These are phyloP conservation scores for Peniophora sp. DNA, from an alignment of 1,284 basidiomycete genomes.

Conservation along the genomic window DNA sequence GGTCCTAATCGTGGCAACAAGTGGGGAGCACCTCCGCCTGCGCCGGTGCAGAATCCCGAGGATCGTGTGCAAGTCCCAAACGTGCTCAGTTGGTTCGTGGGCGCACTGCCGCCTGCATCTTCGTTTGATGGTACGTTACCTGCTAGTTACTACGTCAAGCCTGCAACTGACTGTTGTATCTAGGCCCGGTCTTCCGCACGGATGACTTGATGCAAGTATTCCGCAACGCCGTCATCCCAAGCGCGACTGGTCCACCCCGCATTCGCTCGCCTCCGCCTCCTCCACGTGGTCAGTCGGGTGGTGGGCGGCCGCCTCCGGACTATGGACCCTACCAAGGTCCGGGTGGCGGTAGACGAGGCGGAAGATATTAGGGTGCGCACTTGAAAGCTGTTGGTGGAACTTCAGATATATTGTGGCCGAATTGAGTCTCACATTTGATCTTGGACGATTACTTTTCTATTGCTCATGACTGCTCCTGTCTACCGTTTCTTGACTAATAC, in stretches of 20 bases:
- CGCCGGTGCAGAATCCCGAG: conserved; percentile 39
- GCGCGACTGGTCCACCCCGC: conserved; percentile 26
- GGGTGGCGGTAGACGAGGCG: conserved; percentile 17
- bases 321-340: conserved; percentile 36
- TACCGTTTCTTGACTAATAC: background rate
- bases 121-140: conserved; percentile 73
- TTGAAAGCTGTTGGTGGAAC: too few species aligned
- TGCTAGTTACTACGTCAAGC: conserved; percentile 11
- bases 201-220: conserved; percentile 82
- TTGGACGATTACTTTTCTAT: background rate
- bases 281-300: conserved; percentile 24
- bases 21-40: conserved; percentile 22
- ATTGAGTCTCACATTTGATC: too few species aligned
- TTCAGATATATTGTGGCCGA: too few species aligned
- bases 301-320: conserved; percentile 35
- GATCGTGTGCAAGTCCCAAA: conserved; percentile 49
- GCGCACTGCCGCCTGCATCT: conserved; percentile 60
- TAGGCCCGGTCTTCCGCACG: conserved; percentile 80
- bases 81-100: conserved; percentile 75
- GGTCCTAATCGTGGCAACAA: background rate
- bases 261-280: conserved; percentile 42
- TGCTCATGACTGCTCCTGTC: too few species aligned
- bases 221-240: conserved; percentile 69
- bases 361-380: conserved; percentile 11
- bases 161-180: conserved; percentile 7